Evolutionary conservation across 2,329 filamentous ascomycete species (phyloP), one percentile per base, ranked within the genome.

Genomic region (Pseudogymnoascus sp.): DNA sequence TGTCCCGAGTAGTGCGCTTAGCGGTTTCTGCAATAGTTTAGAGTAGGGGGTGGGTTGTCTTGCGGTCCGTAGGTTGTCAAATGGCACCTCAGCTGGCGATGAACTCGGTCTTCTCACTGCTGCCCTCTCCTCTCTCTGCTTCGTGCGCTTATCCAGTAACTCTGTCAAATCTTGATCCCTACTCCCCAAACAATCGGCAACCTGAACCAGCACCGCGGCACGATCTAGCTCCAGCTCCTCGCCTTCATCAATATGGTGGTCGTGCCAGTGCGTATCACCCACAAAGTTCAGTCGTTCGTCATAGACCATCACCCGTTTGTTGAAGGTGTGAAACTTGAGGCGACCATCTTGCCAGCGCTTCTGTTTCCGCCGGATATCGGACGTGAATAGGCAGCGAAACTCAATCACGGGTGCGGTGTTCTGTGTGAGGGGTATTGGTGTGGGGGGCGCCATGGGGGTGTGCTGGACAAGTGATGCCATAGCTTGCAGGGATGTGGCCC

Each of bases 311-410:
- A 95, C 80, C 4, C 91, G 86, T 72, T 87, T 90, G 78, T 97
- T 97, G 83, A 96, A 96, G 0, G 89, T 89, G 72, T 97, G 93
- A 67, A 89, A 96, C 67, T 89, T 89, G 65, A 97, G 83, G 61
- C 86, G 86, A 37, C 93, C 93, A 87, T 97, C 93, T 71, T 96
- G 91, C 93, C 93, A 97, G 65, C 90, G 82, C 74, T 97, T 97
- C 69, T 91, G 87, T 77, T 97, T 97, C 63, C 90, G 86, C 61
- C 87, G 86, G 43, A 96, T 75, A 72, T 97, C 93, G 72, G 90
- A 86, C 1, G 92, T 96, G 75, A 90, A 97, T 4, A 97, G 85
- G 74, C 93, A 97, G 66, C 85, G 82, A 74, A 89, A 96, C 71
- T 96, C 91, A 71, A 89, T 79, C 40, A 97, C 91, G 0, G 92